These are phyloP conservation scores for Fusarium haematococcum DNA, from an alignment of 2,329 filamentous ascomycete genomes.

Conservation along the genomic window DNA sequence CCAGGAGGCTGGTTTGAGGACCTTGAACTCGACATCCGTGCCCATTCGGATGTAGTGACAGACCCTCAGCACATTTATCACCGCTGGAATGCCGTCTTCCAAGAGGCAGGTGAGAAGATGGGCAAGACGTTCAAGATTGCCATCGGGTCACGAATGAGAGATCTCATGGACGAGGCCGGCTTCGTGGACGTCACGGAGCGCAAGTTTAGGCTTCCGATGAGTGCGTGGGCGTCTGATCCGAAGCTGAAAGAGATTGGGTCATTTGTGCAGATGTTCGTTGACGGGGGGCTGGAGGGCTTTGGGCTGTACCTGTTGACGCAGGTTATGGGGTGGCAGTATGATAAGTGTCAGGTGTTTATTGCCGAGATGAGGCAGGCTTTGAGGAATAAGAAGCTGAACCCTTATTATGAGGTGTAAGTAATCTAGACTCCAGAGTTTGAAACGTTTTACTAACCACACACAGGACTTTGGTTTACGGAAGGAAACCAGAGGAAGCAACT, in stretches of 20 bases:
- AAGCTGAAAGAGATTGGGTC: conserved; percentile 25
- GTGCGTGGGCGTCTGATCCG: conserved; percentile 20
- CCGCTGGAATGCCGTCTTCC: conserved; percentile 28
- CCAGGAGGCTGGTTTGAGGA: conserved; percentile 27
- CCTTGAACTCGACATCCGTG: conserved; percentile 23
- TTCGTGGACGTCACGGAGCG: conserved; percentile 25
- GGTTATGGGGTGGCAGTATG: conserved; percentile 24
- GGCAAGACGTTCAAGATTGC: conserved; percentile 30
- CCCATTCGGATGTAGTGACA: conserved; percentile 23
- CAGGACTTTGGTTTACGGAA: conserved; percentile 23
- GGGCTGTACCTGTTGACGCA: conserved; percentile 19
- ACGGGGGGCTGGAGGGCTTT: conserved; percentile 22
- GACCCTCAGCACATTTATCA: conserved; percentile 23
- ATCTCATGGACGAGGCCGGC: conserved; percentile 15
- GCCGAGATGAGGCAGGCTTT: conserved; percentile 27
- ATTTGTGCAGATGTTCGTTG: conserved; percentile 26
- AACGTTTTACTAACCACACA: not conserved
- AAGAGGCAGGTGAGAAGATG: conserved; percentile 27
- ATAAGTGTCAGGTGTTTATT: conserved; percentile 26
- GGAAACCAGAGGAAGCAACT: conserved; percentile 9
- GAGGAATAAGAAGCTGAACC: conserved; percentile 22
- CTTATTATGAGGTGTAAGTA: conserved; percentile 29
- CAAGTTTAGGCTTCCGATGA: conserved; percentile 28
- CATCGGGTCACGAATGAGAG: conserved; percentile 29
- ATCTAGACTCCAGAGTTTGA: too few species aligned